A percentile compares a stretch with the other conserved stretches of the same genome.
Evolutionary conservation across 2,329 filamentous ascomycete genomes (phyloP).

Genomic region (Pyrenophora teres): DNA sequence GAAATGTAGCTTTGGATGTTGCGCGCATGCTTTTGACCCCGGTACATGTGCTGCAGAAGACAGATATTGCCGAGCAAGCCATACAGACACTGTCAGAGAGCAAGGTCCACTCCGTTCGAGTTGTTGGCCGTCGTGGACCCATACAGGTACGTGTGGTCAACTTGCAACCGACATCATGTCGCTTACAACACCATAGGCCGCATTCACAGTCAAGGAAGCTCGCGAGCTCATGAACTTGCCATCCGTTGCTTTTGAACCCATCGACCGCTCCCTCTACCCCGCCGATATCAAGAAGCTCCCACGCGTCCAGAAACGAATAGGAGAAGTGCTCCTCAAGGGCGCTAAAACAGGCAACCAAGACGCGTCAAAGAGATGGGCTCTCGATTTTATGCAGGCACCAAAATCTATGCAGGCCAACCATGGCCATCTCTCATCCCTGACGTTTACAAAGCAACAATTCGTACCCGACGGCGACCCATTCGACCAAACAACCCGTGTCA

Average conservation of each 20-base stretch:
- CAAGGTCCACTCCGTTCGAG: constrained; percentile 75
- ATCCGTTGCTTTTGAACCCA: constrained; percentile 70
- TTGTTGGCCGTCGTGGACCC: constrained; percentile 89
- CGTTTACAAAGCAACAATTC: constrained; percentile 63
- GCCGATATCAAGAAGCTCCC: constrained; percentile 70
- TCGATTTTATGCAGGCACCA: constrained; percentile 85
- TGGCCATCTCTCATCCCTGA: constrained; percentile 64
- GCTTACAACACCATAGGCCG: constrained; percentile 60
- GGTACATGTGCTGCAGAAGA: constrained; percentile 73
- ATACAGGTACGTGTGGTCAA: constrained; percentile 66
- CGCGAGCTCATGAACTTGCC: constrained; percentile 83
- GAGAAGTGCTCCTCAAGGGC: constrained; percentile 80
- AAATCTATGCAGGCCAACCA: constrained; percentile 64
- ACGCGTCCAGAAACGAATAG: constrained; percentile 74
- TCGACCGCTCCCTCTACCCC: constrained; percentile 70
- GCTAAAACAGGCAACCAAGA: constrained; percentile 58
- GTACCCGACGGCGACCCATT: constrained; percentile 49
- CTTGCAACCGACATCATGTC: not conserved
- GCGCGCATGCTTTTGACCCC: constrained; percentile 83
- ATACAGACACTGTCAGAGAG: constrained; percentile 73
- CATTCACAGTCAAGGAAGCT: constrained; percentile 94
- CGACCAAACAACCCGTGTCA: constrained; percentile 57
- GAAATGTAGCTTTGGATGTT: constrained; percentile 94
- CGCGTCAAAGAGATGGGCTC: constrained; percentile 73
- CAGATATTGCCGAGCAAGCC: constrained; percentile 88